Evolutionary conservation across 2,329 filamentous ascomycete genomes (phyloP), one percentile per base, ranked within the genome.

Genomic region (Ophiocordyceps sinensis): DNA sequence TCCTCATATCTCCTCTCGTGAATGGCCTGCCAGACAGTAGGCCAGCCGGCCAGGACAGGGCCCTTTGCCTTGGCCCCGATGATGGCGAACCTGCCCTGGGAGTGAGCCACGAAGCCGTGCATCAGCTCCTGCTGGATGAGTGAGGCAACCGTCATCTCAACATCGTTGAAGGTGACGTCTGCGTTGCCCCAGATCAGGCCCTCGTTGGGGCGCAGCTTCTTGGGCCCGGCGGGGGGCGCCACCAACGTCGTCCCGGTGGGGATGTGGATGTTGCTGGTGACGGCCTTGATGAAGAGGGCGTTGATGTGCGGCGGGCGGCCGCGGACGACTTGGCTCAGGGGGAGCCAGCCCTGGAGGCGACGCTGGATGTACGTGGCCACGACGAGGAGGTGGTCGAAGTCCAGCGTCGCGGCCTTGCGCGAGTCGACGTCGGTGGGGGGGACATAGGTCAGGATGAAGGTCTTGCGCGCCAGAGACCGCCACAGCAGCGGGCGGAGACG

Each of bases 101-200:
- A 73, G 52, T 93, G 85, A 14, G 83, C 84, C 26, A 95, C 73
- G 53, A 88, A 95, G 2, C 88, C 89, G 49, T 81, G 78, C 55
- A 95, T 68, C 21, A 94, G 66, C 1, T 83, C 85, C 59, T 94
- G 85, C 39, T 82, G 77, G 17, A 93, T 74, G 12, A 95, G 71
- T 11, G 79, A 80, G 0, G 83, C 76, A 12, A 93, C 71, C 38
- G 85, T 77, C 36, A 77, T 77, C 60, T 94, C 86, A n/a, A 93
- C 68, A 49, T 85, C 80, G 13, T 73, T 63, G 30, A 73, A 60
- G 32, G 75, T 69, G 29, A 79, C 66, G 46, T 66, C 56, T 45
- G 72, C 68, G 51, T 82, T 81, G 15, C 79, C 79, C 62, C 71
- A 76, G n/a, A 80, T 58, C 37, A 79, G 54, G 2, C 77, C 77